Evolutionary conservation across 495 filamentous ascomycete species (phyloP).

Genomic region (Tuber microsphaerosporum): DNA sequence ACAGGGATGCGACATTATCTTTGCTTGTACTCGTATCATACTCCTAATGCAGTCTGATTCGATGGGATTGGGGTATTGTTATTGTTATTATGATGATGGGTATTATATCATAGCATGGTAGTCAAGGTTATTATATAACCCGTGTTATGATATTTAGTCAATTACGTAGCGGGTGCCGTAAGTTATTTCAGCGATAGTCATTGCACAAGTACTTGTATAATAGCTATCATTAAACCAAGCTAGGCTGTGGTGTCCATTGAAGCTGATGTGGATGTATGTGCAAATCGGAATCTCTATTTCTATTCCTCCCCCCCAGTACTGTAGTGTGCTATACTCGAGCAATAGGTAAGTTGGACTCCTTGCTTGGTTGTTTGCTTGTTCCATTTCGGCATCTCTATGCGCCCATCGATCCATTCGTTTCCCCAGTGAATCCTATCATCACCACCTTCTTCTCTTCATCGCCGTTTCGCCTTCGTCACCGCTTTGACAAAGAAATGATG

Average conservation of each 20-base stretch:
- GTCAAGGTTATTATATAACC: background rate
- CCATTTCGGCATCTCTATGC: constrained; percentile 1
- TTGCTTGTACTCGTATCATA: too few relatives aligned
- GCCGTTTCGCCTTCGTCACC: background rate
- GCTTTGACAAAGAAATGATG: background rate
- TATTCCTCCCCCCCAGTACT: background rate
- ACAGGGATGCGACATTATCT: background rate
- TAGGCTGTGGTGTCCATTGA: background rate
- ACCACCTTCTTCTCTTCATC: background rate
- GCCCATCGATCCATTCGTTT: background rate
- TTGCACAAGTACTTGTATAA: background rate
- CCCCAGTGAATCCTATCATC: background rate
- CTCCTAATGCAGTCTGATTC: background rate
- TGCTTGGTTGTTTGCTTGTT: background rate
- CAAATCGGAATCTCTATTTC: background rate
- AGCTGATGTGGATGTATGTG: constrained; percentile 1
- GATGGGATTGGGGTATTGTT: background rate
- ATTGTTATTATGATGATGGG: background rate
- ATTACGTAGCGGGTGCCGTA: background rate
- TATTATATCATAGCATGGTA: background rate
- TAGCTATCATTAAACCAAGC: background rate
- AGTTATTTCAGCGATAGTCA: background rate
- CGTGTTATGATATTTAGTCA: background rate
- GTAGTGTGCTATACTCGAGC: background rate
- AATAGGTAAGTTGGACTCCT: constrained; percentile 9